Evolutionary conservation across 805 yeast species (phyloP).

Genomic region (Debaryomyces castellii): DNA sequence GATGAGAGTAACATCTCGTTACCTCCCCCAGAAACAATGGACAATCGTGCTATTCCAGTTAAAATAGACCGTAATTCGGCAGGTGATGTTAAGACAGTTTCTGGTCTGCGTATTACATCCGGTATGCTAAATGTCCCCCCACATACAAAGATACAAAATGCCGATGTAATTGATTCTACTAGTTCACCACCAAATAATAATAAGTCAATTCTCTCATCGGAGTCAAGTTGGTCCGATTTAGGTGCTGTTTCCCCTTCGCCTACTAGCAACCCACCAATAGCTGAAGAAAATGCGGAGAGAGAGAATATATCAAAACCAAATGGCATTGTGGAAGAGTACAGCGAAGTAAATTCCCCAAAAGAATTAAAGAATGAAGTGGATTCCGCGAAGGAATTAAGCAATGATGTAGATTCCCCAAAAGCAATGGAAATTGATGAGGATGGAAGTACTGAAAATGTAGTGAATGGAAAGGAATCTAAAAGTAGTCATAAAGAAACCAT

Average conservation of each 20-base stretch:
- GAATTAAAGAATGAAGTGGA: not conserved
- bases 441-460: not conserved
- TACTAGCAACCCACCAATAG: not conserved
- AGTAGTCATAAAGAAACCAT: slow-evolving; percentile 4
- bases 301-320: not conserved
- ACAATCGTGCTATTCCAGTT: slow-evolving; percentile 26
- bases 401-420: too few relatives aligned
- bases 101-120: slow-evolving; percentile 33
- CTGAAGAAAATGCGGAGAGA: not conserved
- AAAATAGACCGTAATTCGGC: slow-evolving; percentile 15
- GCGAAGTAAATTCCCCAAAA: not conserved
- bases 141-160: slow-evolving; percentile 25
- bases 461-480: not conserved
- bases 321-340: not conserved
- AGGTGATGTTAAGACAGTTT: slow-evolving; percentile 6
- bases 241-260: not conserved
- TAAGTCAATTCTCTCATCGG: not conserved
- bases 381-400: not conserved
- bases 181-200: not conserved
- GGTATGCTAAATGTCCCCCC: slow-evolving; percentile 41
- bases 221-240: not conserved
- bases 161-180: slow-evolving; percentile 8
- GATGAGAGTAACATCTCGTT: slow-evolving; percentile 25
- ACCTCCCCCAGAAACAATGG: slow-evolving; percentile 33
- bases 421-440: not conserved